Evolutionary conservation across 108 stramenopile species (phyloP).

Genomic region (Fragilaria crotonensis): DNA sequence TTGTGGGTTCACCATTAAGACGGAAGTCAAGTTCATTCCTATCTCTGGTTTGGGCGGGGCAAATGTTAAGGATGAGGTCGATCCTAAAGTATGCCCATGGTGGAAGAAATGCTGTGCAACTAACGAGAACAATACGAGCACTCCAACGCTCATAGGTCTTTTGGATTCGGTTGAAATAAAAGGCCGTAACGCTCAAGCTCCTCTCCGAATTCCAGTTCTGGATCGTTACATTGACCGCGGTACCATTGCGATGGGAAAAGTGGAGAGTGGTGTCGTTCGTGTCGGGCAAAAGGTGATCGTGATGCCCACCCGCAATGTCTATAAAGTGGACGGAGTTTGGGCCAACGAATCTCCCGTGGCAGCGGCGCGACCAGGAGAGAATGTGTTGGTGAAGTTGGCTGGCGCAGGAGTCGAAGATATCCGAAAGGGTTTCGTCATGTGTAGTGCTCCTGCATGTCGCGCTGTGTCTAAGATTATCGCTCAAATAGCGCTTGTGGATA

Average conservation of each 20-base stretch:
- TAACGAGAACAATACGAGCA: slow-evolving; percentile 86
- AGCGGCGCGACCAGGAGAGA: slow-evolving; percentile 95
- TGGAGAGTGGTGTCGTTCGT: slow-evolving; percentile 90
- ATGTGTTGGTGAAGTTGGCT: slow-evolving; percentile 89
- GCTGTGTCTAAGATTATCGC: slow-evolving; percentile 81
- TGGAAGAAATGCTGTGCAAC: slow-evolving; percentile 70
- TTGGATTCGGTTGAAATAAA: slow-evolving; percentile 81
- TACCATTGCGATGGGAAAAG: slow-evolving; percentile 97
- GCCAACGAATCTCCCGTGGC: slow-evolving; percentile 88
- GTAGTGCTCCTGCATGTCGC: slow-evolving; percentile 73
- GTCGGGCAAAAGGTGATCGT: slow-evolving; percentile 86
- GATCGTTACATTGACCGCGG: slow-evolving; percentile 97
- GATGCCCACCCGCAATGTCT: slow-evolving; percentile 88
- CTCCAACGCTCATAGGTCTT: slow-evolving; percentile 80
- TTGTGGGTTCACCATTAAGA: slow-evolving; percentile 95
- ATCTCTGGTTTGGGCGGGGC: slow-evolving; percentile 94
- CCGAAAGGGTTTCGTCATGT: slow-evolving; percentile 95
- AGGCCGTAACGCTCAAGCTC: slow-evolving; percentile 74
- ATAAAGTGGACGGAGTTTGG: slow-evolving; percentile 92
- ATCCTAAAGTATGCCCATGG: slow-evolving; percentile 81
- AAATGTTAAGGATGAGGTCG: slow-evolving; percentile 94
- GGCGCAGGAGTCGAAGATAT: slow-evolving; percentile 88
- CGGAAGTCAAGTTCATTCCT: slow-evolving; percentile 96
- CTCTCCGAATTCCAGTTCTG: slow-evolving; percentile 92
- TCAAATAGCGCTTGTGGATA: slow-evolving; percentile 80